Evolutionary conservation across 2,329 filamentous ascomycete genomes (phyloP), one percentile per base, ranked within the genome.

Genomic region (Apiospora arundinis): DNA sequence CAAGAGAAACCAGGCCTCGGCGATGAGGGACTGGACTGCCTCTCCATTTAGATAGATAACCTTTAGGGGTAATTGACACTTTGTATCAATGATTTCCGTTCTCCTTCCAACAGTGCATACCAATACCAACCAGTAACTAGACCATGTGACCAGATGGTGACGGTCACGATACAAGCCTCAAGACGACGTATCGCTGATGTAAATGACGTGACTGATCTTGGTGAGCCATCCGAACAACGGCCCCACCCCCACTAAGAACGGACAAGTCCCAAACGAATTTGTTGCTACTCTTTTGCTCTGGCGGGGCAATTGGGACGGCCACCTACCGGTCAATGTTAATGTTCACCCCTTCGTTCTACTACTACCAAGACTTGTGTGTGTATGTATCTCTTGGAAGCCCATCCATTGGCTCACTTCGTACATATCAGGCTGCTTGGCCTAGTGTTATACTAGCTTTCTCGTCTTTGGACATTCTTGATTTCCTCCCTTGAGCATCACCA

Each of bases 181-280:
- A 56, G 14, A 28, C 16, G 14, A 28, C 16, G 52, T 60, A 14
- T 56, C 16, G 23, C 52, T 12, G 32, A 40, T 63, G 56, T 18
- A 23, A 21, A 63, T 63, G 56, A 63, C 56, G 56, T 63, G 56
- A n/a, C 56, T 40, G 52, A 60, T 60, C 52, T 60, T 37, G 18
- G 21, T 60, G 25, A n/a, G 7, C 56, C 56, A 40, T 40, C 56
- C 56, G 56, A 63, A 63, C 32, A 63, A 40, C 56, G 56, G 56
- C 56, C 56, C 56, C 56, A 63, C 56, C 56, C 56, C 56, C 56
- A 40, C 56, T 63, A 63, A 63, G 56, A 56, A 63, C 28, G 32
- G 56, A 40, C 32, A 63, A 63, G 56, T 40, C 56, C 56, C 56
- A 63, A 63, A 63, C 32, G 56, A 63, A 63, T 63, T 63, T 63